phyloP scores from a whole-genome alignment of 768 basidiomycete genomes.

The Lentinula sp. region DNA sequence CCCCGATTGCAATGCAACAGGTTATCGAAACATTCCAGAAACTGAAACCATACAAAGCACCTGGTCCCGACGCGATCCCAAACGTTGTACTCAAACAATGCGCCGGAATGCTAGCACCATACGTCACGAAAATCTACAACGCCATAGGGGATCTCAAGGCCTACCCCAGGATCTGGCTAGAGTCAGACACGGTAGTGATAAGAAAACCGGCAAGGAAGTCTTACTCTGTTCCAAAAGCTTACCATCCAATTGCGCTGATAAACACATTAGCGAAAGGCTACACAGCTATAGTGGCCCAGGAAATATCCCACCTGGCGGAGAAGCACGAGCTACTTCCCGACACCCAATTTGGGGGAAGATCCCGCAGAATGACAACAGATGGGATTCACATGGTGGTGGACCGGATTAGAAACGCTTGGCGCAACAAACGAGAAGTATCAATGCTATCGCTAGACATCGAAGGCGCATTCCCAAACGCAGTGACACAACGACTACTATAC shows the following conservation, averaged over 20 bases:
- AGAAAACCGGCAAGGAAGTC: background rate
- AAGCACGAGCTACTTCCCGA: conserved; percentile 13
- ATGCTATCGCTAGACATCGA: conserved; percentile 24
- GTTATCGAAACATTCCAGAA: conserved; percentile 11
- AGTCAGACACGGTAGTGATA: background rate
- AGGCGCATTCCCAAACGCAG: conserved; percentile 16
- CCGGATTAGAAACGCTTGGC: conserved; percentile 17
- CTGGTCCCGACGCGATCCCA: conserved; percentile 10
- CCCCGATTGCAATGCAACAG: background rate
- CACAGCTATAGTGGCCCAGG: conserved; percentile 10
- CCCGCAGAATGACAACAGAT: conserved; percentile 22
- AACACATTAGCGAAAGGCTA: background rate
- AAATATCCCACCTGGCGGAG: conserved; percentile 10
- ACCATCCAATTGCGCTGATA: background rate
- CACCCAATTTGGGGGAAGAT: conserved; percentile 22
- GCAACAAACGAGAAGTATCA: conserved; percentile 14
- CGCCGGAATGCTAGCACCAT: background rate
- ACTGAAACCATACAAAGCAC: conserved; percentile 15
- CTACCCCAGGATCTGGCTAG: background rate
- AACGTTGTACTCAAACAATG: conserved; percentile 6
- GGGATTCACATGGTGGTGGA: conserved; percentile 16
- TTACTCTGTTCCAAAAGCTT: background rate
- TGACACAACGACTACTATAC: conserved; percentile 10
- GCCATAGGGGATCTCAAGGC: background rate
- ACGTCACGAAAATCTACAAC: background rate